These are phyloP conservation scores for Russula griseocarnosa DNA, from an alignment of 768 basidiomycete species.

Conservation along the genomic window DNA sequence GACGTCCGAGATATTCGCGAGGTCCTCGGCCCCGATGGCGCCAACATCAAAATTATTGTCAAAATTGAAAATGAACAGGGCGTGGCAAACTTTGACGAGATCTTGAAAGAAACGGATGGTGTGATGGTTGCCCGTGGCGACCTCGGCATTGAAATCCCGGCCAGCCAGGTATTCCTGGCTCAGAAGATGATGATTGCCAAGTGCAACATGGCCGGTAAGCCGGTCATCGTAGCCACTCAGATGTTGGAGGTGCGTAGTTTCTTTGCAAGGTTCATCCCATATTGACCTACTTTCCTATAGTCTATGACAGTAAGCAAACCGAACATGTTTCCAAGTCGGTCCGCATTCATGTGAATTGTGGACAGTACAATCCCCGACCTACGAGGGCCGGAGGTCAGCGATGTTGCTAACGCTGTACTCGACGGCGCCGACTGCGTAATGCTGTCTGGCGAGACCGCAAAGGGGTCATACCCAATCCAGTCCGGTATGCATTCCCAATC, in stretches of 20 bases:
- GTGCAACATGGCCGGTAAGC: conserved; percentile 97
- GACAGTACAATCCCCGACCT: conserved; percentile 92
- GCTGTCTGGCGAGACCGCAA: conserved; percentile 99
- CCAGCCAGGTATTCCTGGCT: conserved; percentile 96
- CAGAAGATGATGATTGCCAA: conserved; percentile 99
- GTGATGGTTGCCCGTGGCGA: conserved; percentile 99
- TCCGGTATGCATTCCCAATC: conserved; percentile 56
- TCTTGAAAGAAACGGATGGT: conserved; percentile 90
- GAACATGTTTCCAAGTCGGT: not conserved
- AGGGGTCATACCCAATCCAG: conserved; percentile 93
- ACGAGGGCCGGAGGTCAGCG: conserved; percentile 99
- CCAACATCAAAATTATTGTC: conserved; percentile 97
- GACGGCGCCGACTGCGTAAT: conserved; percentile 99
- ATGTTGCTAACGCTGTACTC: conserved; percentile 98
- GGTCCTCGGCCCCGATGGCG: conserved; percentile 91
- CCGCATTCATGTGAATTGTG: conserved; percentile 11
- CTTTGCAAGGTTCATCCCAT: conserved; percentile 1
- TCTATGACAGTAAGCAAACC: conserved; percentile 79
- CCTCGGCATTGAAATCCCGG: conserved; percentile 99
- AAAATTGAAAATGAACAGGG: conserved; percentile 99
- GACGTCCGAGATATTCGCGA: conserved; percentile 92
- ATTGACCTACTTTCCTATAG: conserved; percentile 39
- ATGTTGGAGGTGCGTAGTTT: conserved; percentile 80
- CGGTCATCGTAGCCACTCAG: conserved; percentile 97
- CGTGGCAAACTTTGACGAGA: conserved; percentile 98